Evolutionary conservation across 371 early-diverging fungal genomes (phyloP).

Genomic region (Entomophthora muscae): DNA sequence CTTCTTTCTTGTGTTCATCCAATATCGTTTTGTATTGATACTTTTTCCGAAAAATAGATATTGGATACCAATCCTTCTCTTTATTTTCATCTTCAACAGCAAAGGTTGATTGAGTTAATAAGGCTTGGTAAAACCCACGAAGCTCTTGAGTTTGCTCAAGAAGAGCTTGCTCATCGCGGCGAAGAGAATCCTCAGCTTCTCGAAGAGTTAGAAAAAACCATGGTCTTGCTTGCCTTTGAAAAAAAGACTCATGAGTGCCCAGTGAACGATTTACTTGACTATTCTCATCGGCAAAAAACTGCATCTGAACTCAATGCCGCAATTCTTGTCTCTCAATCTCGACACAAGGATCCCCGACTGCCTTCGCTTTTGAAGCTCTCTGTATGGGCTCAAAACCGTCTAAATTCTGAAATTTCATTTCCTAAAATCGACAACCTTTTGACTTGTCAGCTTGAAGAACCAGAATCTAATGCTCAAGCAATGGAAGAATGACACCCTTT

Average conservation of each 20-base stretch:
- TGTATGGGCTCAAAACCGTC: slow-evolving; percentile 77
- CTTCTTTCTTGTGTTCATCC: neutral
- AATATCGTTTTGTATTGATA: too few species aligned
- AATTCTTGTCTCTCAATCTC: slow-evolving; percentile 71
- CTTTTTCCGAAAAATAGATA: slow-evolving; percentile 58
- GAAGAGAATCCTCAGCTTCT: slow-evolving; percentile 89
- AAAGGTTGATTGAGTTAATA: slow-evolving; percentile 86
- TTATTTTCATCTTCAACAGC: slow-evolving; percentile 89
- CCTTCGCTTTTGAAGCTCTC: slow-evolving; percentile 76
- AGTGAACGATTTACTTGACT: slow-evolving; percentile 65
- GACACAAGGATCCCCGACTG: slow-evolving; percentile 83
- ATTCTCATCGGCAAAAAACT: slow-evolving; percentile 74
- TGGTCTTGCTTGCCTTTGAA: slow-evolving; percentile 67
- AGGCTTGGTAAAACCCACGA: slow-evolving; percentile 54
- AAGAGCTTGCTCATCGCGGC: slow-evolving; percentile 89
- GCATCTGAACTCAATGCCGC: slow-evolving; percentile 90
- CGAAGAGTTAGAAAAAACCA: slow-evolving; percentile 82
- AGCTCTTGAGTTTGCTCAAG: slow-evolving; percentile 89
- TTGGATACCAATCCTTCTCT: slow-evolving; percentile 87
- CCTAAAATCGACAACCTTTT: slow-evolving; percentile 73
- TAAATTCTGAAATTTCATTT: slow-evolving; percentile 57
- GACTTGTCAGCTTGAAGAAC: slow-evolving; percentile 45
- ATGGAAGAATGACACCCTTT: neutral
- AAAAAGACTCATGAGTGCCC: slow-evolving; percentile 31
- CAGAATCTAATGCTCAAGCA: neutral